phyloP scores from a whole-genome alignment of 768 basidiomycete genomes.

The Lactarius deliciosus region DNA sequence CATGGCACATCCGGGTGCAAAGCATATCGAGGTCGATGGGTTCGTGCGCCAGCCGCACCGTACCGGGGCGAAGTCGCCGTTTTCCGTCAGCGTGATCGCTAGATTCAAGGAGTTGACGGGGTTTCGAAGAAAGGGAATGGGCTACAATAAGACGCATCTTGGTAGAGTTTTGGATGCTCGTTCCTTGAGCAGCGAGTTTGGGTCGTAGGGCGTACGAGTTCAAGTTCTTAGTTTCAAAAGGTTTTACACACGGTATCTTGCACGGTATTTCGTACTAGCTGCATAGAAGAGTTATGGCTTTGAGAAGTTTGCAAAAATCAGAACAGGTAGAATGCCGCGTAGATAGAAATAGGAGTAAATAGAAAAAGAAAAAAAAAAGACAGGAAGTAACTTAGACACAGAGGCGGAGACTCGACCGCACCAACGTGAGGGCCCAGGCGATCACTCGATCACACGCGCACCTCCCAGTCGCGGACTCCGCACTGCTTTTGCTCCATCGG shows the following conservation, averaged over 20 bases:
- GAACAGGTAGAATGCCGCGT: background rate
- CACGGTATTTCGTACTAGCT: background rate
- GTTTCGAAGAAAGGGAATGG: constrained; percentile 12
- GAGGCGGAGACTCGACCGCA: no score
- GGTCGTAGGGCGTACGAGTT: background rate
- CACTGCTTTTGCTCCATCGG: background rate
- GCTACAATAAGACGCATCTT: constrained; percentile 3
- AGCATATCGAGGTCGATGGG: constrained; percentile 5
- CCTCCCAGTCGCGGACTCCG: no score
- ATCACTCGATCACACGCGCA: no score
- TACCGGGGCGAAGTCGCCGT: constrained; percentile 1
- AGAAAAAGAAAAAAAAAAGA: no score
- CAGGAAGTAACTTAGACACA: no score
- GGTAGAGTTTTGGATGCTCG: constrained; percentile 7
- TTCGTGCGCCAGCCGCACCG: constrained; percentile 1
- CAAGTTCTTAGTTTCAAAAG: background rate
- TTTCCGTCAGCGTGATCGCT: background rate
- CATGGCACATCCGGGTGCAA: constrained; percentile 2
- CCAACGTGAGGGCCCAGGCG: no score
- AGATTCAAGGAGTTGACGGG: constrained; percentile 2
- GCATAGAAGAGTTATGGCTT: background rate
- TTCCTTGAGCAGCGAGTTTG: constrained; percentile 1
- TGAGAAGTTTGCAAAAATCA: background rate
- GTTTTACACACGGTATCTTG: background rate
- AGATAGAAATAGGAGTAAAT: no score